Evolutionary conservation across 2,329 filamentous ascomycete genomes (phyloP).

Genomic region (Pseudovirgaria hyperparasitica): DNA sequence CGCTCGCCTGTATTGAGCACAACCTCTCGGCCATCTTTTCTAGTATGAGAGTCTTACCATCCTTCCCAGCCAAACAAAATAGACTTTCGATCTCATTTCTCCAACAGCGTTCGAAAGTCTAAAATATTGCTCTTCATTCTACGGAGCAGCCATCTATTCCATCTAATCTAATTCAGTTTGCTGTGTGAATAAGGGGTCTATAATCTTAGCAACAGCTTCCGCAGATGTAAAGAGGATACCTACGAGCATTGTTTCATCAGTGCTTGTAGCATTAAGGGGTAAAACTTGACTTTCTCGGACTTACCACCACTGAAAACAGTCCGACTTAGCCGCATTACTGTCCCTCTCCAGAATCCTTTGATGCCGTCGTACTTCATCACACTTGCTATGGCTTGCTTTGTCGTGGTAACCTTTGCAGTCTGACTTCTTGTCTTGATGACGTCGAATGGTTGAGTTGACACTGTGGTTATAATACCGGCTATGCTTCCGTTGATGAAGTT

Average conservation of each 20-base stretch:
- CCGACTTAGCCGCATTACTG: constrained; percentile 52
- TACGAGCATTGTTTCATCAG: no score
- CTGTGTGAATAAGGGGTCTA: constrained; percentile 33
- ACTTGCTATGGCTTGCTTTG: constrained; percentile 41
- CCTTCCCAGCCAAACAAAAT: no score
- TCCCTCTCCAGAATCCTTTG: constrained; percentile 53
- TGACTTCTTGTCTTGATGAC: constrained; percentile 52
- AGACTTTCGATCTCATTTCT: no score
- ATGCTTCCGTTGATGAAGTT: constrained; percentile 51
- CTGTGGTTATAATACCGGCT: constrained; percentile 48
- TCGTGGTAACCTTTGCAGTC: constrained; percentile 44
- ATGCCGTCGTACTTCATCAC: constrained; percentile 46
- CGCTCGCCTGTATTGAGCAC: no score
- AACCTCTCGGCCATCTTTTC: no score
- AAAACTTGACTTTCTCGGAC: no score
- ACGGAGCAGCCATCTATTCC: no score
- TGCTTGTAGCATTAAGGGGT: no score
- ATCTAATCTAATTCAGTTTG: no score
- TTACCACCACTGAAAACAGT: constrained; percentile 52
- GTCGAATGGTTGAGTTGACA: constrained; percentile 49
- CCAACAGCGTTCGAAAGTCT: no score
- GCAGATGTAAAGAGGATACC: constrained; percentile 52
- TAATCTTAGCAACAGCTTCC: constrained; percentile 40
- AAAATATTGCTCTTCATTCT: no score
- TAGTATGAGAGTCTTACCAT: no score